A percentile compares a stretch with the other conserved stretches of the same genome.
phyloP scores from a whole-genome alignment of 176 grass and related monocot genomes.

The Ensete ventricosum region DNA sequence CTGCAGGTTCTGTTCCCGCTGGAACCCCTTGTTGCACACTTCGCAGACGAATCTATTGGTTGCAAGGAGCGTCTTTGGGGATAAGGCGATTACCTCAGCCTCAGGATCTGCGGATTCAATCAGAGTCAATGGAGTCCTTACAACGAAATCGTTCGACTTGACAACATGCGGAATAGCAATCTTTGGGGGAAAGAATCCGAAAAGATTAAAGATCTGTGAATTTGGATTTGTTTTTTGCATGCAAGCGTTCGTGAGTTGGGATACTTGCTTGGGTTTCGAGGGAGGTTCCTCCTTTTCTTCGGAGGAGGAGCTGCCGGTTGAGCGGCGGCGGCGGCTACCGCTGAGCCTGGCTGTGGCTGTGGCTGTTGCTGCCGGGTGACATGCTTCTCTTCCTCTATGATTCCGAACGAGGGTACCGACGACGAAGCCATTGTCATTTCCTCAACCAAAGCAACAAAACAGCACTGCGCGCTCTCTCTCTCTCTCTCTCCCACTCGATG shows the following conservation, averaged over 20 bases:
- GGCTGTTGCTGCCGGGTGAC: background rate
- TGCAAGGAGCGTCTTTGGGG: slow-evolving; percentile 4
- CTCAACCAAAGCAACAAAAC: background rate
- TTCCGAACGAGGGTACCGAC: slow-evolving; percentile 7
- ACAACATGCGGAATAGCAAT: background rate
- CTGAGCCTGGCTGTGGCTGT: background rate
- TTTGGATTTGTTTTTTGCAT: background rate
- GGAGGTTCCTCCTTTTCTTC: slow-evolving; percentile 25
- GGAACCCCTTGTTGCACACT: slow-evolving; percentile 25
- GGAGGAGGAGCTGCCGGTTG: background rate
- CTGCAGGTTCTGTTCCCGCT: slow-evolving; percentile 29
- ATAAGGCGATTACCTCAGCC: slow-evolving; percentile 16
- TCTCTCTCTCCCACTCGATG: no score
- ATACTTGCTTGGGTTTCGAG: slow-evolving; percentile 23
- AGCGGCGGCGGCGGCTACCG: background rate
- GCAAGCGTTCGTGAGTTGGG: background rate
- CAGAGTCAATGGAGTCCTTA: background rate
- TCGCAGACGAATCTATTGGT: slow-evolving; percentile 23
- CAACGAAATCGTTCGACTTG: background rate
- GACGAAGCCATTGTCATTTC: slow-evolving; percentile 4
- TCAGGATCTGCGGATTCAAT: slow-evolving; percentile 17
- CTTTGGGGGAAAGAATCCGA: background rate
- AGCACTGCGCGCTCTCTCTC: background rate
- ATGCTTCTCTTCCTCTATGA: slow-evolving; percentile 7
- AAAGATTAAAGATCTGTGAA: background rate